These are phyloP conservation scores for Staphylotrichum tortipilum DNA, from an alignment of 495 filamentous ascomycete genomes.

Conservation along the genomic window DNA sequence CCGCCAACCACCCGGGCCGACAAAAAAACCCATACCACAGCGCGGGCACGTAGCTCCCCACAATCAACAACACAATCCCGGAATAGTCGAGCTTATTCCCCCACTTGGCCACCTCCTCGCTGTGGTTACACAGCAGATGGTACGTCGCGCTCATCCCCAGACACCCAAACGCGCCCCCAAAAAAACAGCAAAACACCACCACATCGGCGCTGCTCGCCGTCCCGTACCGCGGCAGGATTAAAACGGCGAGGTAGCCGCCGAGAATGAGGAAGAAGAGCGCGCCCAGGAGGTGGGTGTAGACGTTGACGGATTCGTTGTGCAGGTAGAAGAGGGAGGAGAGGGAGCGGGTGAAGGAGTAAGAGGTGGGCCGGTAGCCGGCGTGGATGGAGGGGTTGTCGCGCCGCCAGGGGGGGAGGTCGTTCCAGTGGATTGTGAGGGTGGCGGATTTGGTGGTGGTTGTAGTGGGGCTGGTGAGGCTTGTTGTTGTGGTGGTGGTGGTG, in stretches of 20 bases:
- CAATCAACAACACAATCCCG: conserved; percentile 82
- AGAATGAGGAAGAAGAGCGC: conserved; percentile 40
- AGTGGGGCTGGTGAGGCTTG: no score
- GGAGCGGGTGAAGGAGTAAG: conserved; percentile 30
- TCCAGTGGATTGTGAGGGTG: conserved; percentile 28
- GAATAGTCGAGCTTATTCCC: conserved; percentile 72
- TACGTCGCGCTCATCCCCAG: conserved; percentile 78
- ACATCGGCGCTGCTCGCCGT: conserved; percentile 57
- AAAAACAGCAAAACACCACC: conserved; percentile 68
- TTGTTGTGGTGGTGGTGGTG: conserved; percentile 27
- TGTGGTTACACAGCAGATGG: conserved; percentile 39
- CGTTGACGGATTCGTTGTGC: conserved; percentile 92
- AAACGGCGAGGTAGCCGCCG: conserved; percentile 23
- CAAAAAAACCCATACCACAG: conserved; percentile 83
- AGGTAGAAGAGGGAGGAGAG: conserved; percentile 29
- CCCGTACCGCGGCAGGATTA: conserved; percentile 57
- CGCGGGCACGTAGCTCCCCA: conserved; percentile 77
- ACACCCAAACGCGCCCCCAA: conserved; percentile 63
- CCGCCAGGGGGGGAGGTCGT: conserved; percentile 38
- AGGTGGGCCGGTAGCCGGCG: conserved; percentile 33
- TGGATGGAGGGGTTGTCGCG: conserved; percentile 40
- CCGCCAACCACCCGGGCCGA: conserved; percentile 47
- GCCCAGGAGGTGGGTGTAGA: conserved; percentile 77
- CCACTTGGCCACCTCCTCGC: conserved; percentile 33
- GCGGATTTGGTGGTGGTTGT: no score